phyloP scores from a whole-genome alignment of 2,329 filamentous ascomycete genomes.

The Verticillium longisporum region DNA sequence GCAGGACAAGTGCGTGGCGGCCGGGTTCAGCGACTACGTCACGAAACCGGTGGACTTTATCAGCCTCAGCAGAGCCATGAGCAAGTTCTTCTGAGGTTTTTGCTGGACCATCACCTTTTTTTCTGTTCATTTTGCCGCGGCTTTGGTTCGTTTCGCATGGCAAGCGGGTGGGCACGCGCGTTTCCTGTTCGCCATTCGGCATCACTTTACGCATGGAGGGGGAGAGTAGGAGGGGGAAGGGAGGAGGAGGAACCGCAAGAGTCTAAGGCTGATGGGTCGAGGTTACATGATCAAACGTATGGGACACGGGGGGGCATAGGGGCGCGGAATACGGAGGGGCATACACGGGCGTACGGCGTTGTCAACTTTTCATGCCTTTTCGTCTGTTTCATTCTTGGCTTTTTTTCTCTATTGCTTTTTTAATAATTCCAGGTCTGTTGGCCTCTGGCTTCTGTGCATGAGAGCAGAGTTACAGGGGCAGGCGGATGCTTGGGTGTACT shows the following conservation, averaged over 20 bases:
- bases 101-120: neutral
- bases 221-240: neutral
- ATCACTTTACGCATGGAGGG: neutral
- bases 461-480: neutral
- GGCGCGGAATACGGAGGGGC: neutral
- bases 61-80: constrained; percentile 67
- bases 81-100: constrained; percentile 46
- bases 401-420: too few species aligned
- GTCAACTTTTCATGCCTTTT: neutral
- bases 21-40: constrained; percentile 80
- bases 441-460: neutral
- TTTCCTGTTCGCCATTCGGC: neutral
- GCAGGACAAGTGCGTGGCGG: constrained; percentile 71
- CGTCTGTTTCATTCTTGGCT: too few species aligned
- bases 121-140: neutral
- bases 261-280: too few species aligned
- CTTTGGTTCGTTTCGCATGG: neutral
- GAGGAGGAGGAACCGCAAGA: too few species aligned
- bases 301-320: neutral
- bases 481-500: too few species aligned
- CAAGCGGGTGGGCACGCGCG: neutral
- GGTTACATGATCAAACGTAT: neutral
- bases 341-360: neutral
- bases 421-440: neutral
- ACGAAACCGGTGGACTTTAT: constrained; percentile 87